A percentile compares a stretch with the other conserved stretches of the same genome.
phyloP scores from a whole-genome alignment of 352 stramenopile species.

The Blastocystis sp. region DNA sequence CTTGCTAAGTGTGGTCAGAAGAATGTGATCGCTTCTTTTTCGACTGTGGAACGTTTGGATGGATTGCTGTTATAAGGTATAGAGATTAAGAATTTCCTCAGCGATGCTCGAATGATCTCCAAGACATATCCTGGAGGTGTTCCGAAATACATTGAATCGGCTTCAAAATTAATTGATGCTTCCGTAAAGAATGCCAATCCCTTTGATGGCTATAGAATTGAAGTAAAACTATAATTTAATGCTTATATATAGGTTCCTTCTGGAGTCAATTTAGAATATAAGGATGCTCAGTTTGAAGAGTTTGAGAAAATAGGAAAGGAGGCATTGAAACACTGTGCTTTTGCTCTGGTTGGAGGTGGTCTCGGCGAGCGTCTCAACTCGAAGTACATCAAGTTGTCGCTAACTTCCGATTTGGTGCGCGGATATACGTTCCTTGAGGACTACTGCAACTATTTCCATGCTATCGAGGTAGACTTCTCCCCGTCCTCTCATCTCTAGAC shows the following conservation, averaged over 20 bases:
- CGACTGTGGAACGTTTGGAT: not conserved
- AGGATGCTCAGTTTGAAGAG: constrained; percentile 69
- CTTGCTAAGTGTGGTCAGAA: constrained; percentile 6
- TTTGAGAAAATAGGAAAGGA: constrained; percentile 69
- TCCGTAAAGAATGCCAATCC: constrained; percentile 71
- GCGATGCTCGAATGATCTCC: constrained; percentile 62
- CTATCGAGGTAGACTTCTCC: constrained; percentile 81
- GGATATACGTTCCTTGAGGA: constrained; percentile 4
- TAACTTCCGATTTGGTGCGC: constrained; percentile 76
- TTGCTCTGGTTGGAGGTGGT: constrained; percentile 91
- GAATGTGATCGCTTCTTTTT: constrained; percentile 18
- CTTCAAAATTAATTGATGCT: constrained; percentile 66
- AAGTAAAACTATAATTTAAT: not conserved
- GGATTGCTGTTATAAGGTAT: not conserved
- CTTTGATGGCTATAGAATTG: constrained; percentile 66
- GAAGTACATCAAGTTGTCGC: constrained; percentile 87
- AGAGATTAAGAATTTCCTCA: constrained; percentile 54
- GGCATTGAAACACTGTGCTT: constrained; percentile 70
- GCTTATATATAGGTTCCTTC: constrained; percentile 62
- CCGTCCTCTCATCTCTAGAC: not conserved
- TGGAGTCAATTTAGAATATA: constrained; percentile 68
- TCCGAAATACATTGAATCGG: constrained; percentile 68
- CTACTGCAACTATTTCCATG: constrained; percentile 79
- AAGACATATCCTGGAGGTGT: constrained; percentile 68
- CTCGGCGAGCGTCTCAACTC: constrained; percentile 92